Percentiles rank a stretch among this genome's conserved stretches.
These are phyloP conservation scores for Bothia castanella DNA, from an alignment of 1,284 basidiomycete genomes.

Conservation along the genomic window DNA sequence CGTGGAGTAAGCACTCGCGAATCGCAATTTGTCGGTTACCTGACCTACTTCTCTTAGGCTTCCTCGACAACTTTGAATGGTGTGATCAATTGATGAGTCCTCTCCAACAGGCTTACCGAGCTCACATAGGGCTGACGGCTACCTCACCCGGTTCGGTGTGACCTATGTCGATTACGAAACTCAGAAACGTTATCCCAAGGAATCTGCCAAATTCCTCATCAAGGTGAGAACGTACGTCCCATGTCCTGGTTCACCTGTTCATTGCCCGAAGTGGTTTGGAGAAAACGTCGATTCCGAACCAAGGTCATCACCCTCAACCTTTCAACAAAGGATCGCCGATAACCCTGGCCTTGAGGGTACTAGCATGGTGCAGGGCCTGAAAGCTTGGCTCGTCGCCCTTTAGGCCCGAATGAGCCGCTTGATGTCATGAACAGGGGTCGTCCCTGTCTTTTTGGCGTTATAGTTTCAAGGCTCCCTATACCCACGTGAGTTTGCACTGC, in stretches of 20 bases:
- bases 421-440: too few species aligned
- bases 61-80: conserved; percentile 78
- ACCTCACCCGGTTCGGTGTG: conserved; percentile 58
- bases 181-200: conserved; percentile 66
- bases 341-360: not conserved
- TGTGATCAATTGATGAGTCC: conserved; percentile 12
- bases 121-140: conserved; percentile 53
- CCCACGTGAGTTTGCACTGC: too few species aligned
- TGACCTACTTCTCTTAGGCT: conserved; percentile 35
- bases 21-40: conserved; percentile 12
- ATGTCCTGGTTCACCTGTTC: not conserved
- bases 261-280: conserved; percentile 1
- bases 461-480: too few species aligned
- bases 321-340: not conserved
- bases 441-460: too few species aligned
- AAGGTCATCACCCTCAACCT: not conserved
- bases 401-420: too few species aligned
- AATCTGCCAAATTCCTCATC: conserved; percentile 55
- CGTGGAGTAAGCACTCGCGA: conserved; percentile 50
- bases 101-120: not conserved
- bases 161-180: conserved; percentile 70
- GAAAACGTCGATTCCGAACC: conserved; percentile 10
- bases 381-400: not conserved
- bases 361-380: not conserved
- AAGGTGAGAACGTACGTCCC: conserved; percentile 27